Conservation (phyloP, 1,139 yeast genomes). For the Yamadazyma dendronema region DNA sequence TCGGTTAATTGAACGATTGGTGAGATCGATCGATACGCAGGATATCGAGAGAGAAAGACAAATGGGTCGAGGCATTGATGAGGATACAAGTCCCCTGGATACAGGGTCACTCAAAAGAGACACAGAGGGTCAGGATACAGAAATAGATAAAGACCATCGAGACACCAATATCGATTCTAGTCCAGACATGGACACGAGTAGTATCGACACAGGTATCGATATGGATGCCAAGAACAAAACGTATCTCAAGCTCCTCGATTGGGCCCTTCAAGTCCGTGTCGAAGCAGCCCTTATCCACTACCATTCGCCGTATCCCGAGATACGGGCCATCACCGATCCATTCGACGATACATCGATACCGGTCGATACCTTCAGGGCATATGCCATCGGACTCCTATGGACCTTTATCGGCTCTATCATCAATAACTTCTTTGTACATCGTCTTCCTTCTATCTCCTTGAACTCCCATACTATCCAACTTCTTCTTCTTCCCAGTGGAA, state of each 20-base stretch:
- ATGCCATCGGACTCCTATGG: conserved; percentile 42
- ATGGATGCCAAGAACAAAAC: conserved; percentile 22
- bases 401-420: conserved; percentile 42
- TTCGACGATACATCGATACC: conserved; percentile 39
- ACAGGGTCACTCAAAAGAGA: too few relatives aligned
- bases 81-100: too few relatives aligned
- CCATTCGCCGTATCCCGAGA: conserved; percentile 49
- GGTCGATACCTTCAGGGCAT: conserved; percentile 43
- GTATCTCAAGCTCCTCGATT: conserved; percentile 30
- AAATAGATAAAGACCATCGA: too few relatives aligned
- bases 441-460: conserved; percentile 40
- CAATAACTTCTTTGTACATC: conserved; percentile 44
- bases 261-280: conserved; percentile 35
- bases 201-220: neutral
- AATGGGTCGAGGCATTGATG: conserved; percentile 1
- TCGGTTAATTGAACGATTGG: conserved; percentile 30
- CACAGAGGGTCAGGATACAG: too few relatives aligned
- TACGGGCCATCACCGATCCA: conserved; percentile 46
- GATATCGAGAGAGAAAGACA: conserved; percentile 11
- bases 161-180: neutral
- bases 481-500: conserved; percentile 41
- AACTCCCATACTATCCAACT: conserved; percentile 44
- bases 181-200: too few relatives aligned
- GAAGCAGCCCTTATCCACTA: conserved; percentile 44
- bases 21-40: too few relatives aligned